Evolutionary conservation across 2,329 filamentous ascomycete species (phyloP), one percentile per base, ranked within the genome.

Genomic region (Chaetomium sp.): DNA sequence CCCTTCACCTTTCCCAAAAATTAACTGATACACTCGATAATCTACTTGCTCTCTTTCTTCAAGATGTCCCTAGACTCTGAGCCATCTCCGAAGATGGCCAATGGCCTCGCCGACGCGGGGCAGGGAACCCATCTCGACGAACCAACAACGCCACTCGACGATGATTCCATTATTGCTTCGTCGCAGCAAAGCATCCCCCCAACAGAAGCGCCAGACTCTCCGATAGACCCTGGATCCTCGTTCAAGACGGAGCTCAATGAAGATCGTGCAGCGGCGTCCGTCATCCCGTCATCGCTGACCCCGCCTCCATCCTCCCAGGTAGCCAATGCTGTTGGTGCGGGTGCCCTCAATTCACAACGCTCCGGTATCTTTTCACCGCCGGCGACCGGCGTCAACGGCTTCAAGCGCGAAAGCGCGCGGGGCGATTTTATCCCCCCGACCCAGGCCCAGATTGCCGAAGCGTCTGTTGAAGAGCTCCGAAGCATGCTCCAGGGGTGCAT

Each of bases 211-310:
- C 81, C 84, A 2, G 78, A 77, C 23, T 87, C 85, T 13, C 84
- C 85, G 31, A 76, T 81, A 67, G 82, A 85, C 56, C 77, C 79
- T 6, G 74, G 75, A 55, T 72, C 77, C 55, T 83, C 82, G 0
- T 84, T 85, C 73, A 81, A 78, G 70, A 81, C 80, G 3, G 82
- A 85, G 66, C 65, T 74, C 65, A 82, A 80, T 71, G 82, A 85
- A 63, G 81, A 83, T 55, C 75, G 78, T 47, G 73, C 74, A 1
- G 72, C 73, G 21, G 72, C 78, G n/a, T 77, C 78, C 29, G 75
- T 85, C 57, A 85, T 87, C 63, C 83, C 84, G 4, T 86, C 84
- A 2, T 87, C 84, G 27, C 74, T 85, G 59, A 86, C 85, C 2
- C 85, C 84, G 3, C 85, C 84, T 27, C 83, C 84, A 0, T 85